phyloP scores from a whole-genome alignment of 805 yeast species.

The Wickerhamiella galacta region DNA sequence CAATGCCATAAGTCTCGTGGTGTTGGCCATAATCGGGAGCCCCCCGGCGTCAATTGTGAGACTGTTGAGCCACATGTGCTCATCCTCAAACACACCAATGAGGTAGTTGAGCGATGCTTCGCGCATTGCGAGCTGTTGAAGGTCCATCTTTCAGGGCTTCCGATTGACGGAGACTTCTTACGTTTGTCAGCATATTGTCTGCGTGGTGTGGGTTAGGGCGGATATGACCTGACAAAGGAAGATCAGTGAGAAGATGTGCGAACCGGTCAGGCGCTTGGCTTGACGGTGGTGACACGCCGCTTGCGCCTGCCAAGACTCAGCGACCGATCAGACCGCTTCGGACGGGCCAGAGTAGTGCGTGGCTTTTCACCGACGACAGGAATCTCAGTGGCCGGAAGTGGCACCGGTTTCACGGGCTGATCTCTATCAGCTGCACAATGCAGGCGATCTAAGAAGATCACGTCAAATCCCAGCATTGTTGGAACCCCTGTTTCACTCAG shows the following conservation, averaged over 20 bases:
- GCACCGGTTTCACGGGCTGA: too few species aligned
- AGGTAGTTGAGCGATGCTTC: conserved; percentile 7
- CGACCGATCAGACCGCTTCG: conserved; percentile 1
- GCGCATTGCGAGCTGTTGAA: conserved; percentile 4
- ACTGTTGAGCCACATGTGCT: conserved; percentile 6
- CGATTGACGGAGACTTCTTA: too few species aligned
- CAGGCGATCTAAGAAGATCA: too few species aligned
- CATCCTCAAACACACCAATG: conserved; percentile 5
- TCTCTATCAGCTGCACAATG: too few species aligned
- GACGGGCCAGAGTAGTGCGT: background rate
- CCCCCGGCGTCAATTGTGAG: conserved; percentile 3
- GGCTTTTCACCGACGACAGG: too few species aligned
- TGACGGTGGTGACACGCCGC: too few species aligned
- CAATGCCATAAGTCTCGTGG: conserved; percentile 6
- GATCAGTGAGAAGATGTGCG: too few species aligned
- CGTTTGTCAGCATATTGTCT: too few species aligned
- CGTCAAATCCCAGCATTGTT: too few species aligned
- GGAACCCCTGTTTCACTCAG: too few species aligned
- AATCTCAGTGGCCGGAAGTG: too few species aligned
- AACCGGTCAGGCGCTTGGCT: too few species aligned
- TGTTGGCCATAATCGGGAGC: conserved; percentile 2
- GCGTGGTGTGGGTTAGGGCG: background rate
- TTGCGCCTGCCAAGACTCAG: background rate
- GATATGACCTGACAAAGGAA: background rate
- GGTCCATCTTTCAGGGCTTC: conserved; percentile 6